phyloP scores from a whole-genome alignment of 2,329 filamentous ascomycete species.

The Cercospora sp. region DNA sequence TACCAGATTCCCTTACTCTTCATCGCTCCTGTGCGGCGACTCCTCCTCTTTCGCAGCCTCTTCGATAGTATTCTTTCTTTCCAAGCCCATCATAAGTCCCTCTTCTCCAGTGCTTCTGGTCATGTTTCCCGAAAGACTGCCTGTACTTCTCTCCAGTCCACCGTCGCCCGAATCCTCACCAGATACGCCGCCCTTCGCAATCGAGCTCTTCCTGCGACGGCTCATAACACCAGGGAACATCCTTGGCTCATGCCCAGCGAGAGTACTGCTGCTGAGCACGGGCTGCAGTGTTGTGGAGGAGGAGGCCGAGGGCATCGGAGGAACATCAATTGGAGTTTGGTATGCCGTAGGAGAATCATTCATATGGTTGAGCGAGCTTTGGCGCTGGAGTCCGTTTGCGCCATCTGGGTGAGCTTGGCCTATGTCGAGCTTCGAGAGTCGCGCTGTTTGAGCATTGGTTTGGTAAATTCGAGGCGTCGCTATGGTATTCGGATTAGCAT shows the following conservation, averaged over 20 bases:
- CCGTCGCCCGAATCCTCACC: constrained; percentile 20
- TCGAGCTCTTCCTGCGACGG: constrained; percentile 39
- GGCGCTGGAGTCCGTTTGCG: constrained; percentile 14
- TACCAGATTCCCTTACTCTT: background rate
- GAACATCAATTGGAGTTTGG: constrained; percentile 7
- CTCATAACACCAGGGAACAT: constrained; percentile 71
- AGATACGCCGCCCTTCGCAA: constrained; percentile 14
- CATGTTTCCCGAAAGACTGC: constrained; percentile 20
- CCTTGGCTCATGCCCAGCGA: constrained; percentile 61
- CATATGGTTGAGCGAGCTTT: constrained; percentile 8
- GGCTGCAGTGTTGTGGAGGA: constrained; percentile 38
- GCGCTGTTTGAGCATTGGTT: constrained; percentile 41
- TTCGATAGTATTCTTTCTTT: constrained; percentile 23
- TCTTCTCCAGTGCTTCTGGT: constrained; percentile 16
- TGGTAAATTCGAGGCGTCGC: constrained; percentile 34
- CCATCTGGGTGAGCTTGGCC: constrained; percentile 31
- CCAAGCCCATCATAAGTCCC: constrained; percentile 18
- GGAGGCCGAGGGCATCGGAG: constrained; percentile 12
- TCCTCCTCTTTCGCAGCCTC: constrained; percentile 26
- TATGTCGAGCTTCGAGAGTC: constrained; percentile 38
- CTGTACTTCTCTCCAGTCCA: constrained; percentile 26
- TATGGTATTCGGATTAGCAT: constrained; percentile 31
- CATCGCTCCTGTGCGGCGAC: constrained; percentile 17
- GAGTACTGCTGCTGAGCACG: constrained; percentile 48
- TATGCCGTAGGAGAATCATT: constrained; percentile 20